A percentile compares a stretch with the other conserved stretches of the same genome.
Evolutionary conservation across 768 basidiomycete species (phyloP).

Genomic region (Podaxis carcinomalis): DNA sequence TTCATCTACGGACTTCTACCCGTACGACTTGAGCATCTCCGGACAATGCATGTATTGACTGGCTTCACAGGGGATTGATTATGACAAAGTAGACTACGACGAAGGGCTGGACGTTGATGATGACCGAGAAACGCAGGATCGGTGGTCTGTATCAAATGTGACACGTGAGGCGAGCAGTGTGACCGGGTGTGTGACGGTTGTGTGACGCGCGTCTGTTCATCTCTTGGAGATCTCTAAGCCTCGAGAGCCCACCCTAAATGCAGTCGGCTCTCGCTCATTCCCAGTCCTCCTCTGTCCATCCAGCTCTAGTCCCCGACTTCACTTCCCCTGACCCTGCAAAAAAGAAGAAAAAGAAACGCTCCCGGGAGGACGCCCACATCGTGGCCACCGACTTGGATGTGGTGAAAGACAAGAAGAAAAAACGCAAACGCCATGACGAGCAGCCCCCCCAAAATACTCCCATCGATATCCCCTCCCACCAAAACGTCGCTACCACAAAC

Average conservation of each 20-base stretch:
- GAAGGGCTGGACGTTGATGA: slow-evolving; percentile 59
- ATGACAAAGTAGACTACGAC: slow-evolving; percentile 72
- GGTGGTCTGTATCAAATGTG: slow-evolving; percentile 50
- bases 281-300: slow-evolving; percentile 17
- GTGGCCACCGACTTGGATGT: slow-evolving; percentile 13
- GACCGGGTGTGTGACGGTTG: slow-evolving; percentile 10
- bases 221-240: slow-evolving; percentile 13
- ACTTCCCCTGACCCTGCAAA: slow-evolving; percentile 18
- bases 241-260: slow-evolving; percentile 42
- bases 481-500: background rate
- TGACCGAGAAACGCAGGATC: slow-evolving; percentile 60
- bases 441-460: background rate
- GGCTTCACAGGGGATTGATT: slow-evolving; percentile 53
- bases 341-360: slow-evolving; percentile 38
- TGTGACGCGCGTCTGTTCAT: slow-evolving; percentile 11
- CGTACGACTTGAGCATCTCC: slow-evolving; percentile 32
- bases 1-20: slow-evolving; percentile 77
- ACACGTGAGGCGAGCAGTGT: background rate
- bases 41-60: background rate
- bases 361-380: slow-evolving; percentile 22
- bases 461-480: background rate
- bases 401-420: slow-evolving; percentile 30
- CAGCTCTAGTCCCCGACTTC: slow-evolving; percentile 10
- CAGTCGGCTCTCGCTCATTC: slow-evolving; percentile 22
- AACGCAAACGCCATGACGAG: slow-evolving; percentile 23